Evolutionary conservation across 805 yeast genomes (phyloP), one percentile per base, ranked within the genome.

Genomic region (Yarrowia yakushimensis): DNA sequence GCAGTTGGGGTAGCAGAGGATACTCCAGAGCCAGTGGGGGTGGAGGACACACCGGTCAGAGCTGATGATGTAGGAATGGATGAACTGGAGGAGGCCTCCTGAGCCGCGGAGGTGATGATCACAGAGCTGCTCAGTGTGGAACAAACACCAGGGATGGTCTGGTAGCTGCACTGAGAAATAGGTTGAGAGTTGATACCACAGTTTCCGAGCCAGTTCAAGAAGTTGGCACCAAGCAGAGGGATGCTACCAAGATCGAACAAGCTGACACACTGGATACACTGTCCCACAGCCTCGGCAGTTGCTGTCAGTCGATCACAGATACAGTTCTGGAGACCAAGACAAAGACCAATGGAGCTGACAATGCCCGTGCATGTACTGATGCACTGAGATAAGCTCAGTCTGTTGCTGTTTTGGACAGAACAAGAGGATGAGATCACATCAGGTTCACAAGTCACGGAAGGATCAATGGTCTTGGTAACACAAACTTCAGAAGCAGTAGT

Each of bases 231-330:
- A 20, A 46, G 37, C 15, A 46, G 9, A 3, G 54, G 54, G 12
- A 46, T 20, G 27, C 13, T 20, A 20, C 54, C 54, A 13, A 46
- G 28, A 20, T 46, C 54, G 9, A 31, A 46, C 18, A 46, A 18
- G 11, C 46, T 54, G 5, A 54, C 28, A 54, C 60, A 54, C 46
- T 54, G 45, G 45, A 54, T 39, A 17, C 60, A 54, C 2, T 37
- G 37, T 15, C 46, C 60, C 9, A 54, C 60, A 4, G 13, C 18
- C 20, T 39, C 37, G 6, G 46, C 60, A 17, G 60, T 39, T 1
- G 10, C 17, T 4, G 37, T 37, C 25, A 54, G 13, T 12, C 60
- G 36, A 27, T 30, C 28, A 15, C 60, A 54, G n/a, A 54, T 22
- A 6, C 60, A 54, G 30, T 28, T 37, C 13, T 10, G 5, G 12